phyloP scores from a whole-genome alignment of 441 rosid species.

The Biscutella laevigata region DNA sequence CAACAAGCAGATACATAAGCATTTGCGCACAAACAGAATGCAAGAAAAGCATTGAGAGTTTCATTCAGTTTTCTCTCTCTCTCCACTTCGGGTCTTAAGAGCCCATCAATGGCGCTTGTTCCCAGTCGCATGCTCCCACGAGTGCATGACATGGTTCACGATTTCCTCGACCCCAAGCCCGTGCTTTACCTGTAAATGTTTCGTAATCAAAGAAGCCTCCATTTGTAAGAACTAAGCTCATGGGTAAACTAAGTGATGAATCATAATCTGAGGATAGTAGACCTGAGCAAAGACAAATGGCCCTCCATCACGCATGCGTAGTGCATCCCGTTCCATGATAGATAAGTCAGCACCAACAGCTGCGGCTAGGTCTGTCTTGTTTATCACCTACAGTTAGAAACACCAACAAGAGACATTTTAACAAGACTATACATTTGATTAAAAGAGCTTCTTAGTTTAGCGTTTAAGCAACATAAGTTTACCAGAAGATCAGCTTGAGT shows the following conservation, averaged over 20 bases:
- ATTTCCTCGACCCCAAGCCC: slow-evolving; percentile 74
- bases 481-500: slow-evolving; percentile 96
- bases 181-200: slow-evolving; percentile 55
- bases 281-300: slow-evolving; percentile 97
- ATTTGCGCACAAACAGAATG: not conserved
- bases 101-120: slow-evolving; percentile 46
- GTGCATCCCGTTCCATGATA: slow-evolving; percentile 85
- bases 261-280: not conserved
- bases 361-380: slow-evolving; percentile 88
- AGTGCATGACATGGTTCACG: slow-evolving; percentile 55
- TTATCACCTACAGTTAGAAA: slow-evolving; percentile 54
- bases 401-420: slow-evolving; percentile 2
- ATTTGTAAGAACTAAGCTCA: slow-evolving; percentile 3
- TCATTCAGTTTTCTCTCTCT: not conserved
- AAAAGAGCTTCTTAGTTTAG: not conserved
- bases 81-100: not conserved
- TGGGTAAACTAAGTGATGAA: not conserved
- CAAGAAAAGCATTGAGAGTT: slow-evolving; percentile 3
- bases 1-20: slow-evolving; percentile 19
- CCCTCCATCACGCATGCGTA: slow-evolving; percentile 95
- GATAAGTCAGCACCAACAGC: slow-evolving; percentile 83
- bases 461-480: not conserved
- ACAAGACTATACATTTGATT: not conserved
- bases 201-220: not conserved
- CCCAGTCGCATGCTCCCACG: slow-evolving; percentile 79